Evolutionary conservation across 2,329 filamentous ascomycete species (phyloP), one percentile per base, ranked within the genome.

Genomic region (Verticillium albo-atrum): DNA sequence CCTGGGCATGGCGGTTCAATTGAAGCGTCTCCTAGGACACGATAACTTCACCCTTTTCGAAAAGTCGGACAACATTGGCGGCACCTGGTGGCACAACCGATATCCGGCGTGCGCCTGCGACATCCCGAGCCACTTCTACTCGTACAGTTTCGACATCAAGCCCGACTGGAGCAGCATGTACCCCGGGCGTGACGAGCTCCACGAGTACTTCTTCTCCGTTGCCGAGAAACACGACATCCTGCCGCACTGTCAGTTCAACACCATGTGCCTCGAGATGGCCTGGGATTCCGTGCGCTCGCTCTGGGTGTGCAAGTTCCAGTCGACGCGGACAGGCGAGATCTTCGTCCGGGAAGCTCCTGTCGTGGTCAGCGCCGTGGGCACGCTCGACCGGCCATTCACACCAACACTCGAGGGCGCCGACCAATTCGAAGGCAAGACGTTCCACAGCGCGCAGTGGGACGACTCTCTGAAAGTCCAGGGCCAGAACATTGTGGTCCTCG

Each of bases 401-500:
- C 52, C 52, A 4, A 54, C 14, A 17, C 28, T 54, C 27, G 30
- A 37, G 10, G 53, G 57, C 25, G 50, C 54, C 37, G 53, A 52
- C 15, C 51, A 52, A n/a, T 59, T 59, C 28, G 34, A 55, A 30
- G 57, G 57, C 4, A 54, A 55, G 42, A 30, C 55, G 4, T 59
- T 59, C 37, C 57, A 59, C 53, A 51, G 52, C 9, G 57, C 57
- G 17, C 37, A 68, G 52, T 79, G 76, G 76, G 75, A 77, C 60
- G 69, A 73, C 59, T 63, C 56, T 6, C 72, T 77, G 57, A 68
- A 75, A 26, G 74, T 70, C 70, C 64, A 63, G 5, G 67, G 64
- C 20, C 77, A 75, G 59, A 67, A 75, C 53, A 69, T 77, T 7
- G 69, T 76, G 6, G 53, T 59, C 15, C 7, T 58, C 73, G 75